phyloP scores from a whole-genome alignment of 352 stramenopile species.

The Pythium coloratum region DNA sequence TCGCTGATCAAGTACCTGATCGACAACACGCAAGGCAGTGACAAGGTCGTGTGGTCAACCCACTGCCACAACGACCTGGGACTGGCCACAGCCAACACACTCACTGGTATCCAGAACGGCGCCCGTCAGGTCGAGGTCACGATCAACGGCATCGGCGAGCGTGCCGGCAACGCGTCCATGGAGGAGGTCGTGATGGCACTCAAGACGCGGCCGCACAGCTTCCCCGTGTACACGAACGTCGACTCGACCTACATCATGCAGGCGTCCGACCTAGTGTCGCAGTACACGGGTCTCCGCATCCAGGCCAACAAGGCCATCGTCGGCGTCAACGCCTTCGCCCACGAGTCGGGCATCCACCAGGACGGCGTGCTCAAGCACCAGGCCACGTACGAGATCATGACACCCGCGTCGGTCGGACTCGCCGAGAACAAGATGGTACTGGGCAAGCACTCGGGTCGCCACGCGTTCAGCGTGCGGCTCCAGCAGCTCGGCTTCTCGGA shows the following conservation, averaged over 20 bases:
- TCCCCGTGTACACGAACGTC: constrained; percentile 77
- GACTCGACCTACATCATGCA: constrained; percentile 93
- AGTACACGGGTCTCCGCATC: constrained; percentile 98
- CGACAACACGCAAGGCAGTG: constrained; percentile 91
- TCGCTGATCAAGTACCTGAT: constrained; percentile 95
- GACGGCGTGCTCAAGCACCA: constrained; percentile 99
- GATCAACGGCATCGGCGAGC: constrained; percentile 99
- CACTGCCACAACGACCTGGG: constrained; percentile 99
- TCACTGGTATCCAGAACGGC: constrained; percentile 89
- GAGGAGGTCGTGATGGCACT: constrained; percentile 99
- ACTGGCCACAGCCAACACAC: constrained; percentile 96
- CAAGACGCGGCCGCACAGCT: constrained; percentile 87
- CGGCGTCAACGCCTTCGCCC: constrained; percentile 97
- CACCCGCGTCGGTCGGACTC: constrained; percentile 96
- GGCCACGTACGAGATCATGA: constrained; percentile 99
- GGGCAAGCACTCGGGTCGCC: constrained; percentile 88
- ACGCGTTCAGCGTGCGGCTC: constrained; percentile 89
- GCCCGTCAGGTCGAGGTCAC: constrained; percentile 97
- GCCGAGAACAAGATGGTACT: constrained; percentile 92
- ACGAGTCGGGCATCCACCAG: constrained; percentile 99
- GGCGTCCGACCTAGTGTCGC: constrained; percentile 92
- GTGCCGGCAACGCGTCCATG: constrained; percentile 97
- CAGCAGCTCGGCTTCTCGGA: constrained; percentile 89
- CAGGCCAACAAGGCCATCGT: constrained; percentile 99
- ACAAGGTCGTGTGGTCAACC: constrained; percentile 95